These are phyloP conservation scores for Jackrogersella multiformis DNA, from an alignment of 495 filamentous ascomycete species.

Conservation along the genomic window DNA sequence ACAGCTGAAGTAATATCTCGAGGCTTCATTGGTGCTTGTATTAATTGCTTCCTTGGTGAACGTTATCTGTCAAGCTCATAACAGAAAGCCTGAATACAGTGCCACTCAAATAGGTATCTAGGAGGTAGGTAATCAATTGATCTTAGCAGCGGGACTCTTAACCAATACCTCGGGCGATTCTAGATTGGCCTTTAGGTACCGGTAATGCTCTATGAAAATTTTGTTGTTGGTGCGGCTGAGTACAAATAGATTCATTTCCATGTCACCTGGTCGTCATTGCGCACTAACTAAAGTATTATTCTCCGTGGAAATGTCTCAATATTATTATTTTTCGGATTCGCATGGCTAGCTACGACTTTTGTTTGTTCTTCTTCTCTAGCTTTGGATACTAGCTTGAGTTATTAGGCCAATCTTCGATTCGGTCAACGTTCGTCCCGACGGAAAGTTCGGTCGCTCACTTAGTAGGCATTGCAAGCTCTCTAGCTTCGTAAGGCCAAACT, in stretches of 20 bases:
- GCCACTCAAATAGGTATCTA: too few species aligned
- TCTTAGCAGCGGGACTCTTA: too few species aligned
- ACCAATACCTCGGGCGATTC: too few species aligned
- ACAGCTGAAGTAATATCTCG: constrained; percentile 15
- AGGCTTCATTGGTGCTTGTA: constrained; percentile 23
- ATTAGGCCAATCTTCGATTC: constrained; percentile 1
- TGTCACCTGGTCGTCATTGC: too few species aligned
- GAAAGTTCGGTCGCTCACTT: constrained; percentile 4
- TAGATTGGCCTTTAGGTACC: too few species aligned
- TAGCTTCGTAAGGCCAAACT: constrained; percentile 5
- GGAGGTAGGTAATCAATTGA: too few species aligned
- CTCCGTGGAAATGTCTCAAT: too few species aligned
- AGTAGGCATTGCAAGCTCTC: background rate
- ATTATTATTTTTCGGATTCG: too few species aligned
- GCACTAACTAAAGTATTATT: too few species aligned
- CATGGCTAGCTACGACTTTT: background rate
- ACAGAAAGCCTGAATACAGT: background rate
- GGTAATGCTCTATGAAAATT: too few species aligned
- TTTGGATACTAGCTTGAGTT: background rate
- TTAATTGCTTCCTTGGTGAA: background rate
- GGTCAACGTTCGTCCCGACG: background rate
- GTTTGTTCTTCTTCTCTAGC: background rate
- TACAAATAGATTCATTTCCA: too few species aligned
- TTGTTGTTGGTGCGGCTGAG: too few species aligned
- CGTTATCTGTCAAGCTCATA: background rate